Base-by-base conservation (phyloP, 2,329 filamentous ascomycete genomes). In the Penicillium verrucosum region DNA sequence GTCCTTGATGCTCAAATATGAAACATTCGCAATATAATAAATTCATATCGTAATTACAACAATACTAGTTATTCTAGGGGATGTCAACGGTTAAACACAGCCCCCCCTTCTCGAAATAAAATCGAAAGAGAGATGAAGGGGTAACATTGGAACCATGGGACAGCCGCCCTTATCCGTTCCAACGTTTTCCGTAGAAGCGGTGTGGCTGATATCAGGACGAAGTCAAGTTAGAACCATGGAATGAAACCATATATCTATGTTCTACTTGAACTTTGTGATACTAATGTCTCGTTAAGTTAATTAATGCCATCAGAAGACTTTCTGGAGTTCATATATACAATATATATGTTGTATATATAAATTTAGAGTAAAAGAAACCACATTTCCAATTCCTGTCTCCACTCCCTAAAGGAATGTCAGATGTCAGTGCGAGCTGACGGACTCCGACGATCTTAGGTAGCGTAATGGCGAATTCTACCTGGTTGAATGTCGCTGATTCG, bases 401-500 rank as follows among this genome's bases (percentile, higher is more conserved):
- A 52, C 29, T 40, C n/a, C 16, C 14, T n/a, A 48, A 16, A 51
- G 55, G 60, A 65, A 65, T 64, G 62, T 64, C 65, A 60, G 60
- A 63, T 65, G 70, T 71, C 69, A 71, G 60, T 65, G 63, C 64
- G 64, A 64, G 64, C 56, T 62, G 61, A 63, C 58, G 56, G 36
- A 58, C 25, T 46, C 8, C 30, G 51, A 43, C 37, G 47, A 54
- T 44, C 46, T 38, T 46, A 63, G 55, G 59, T 64, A 63, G 60
- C 54, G 61, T 51, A 56, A 51, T 50, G 27, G 37, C 38, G 27
- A 51, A 52, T 60, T 52, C 27, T 29, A 29, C 27, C 9, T n/a
- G 36, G 32, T 43, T 16, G 21, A 27, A 27, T 11, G 38, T 11
- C 12, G 23, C 47, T 57, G 52, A 64, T 64, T 63, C 44, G 60